Evolutionary conservation across 1,284 basidiomycete species (phyloP), one percentile per base, ranked within the genome.

Genomic region (Sanghuangporus baumii): DNA sequence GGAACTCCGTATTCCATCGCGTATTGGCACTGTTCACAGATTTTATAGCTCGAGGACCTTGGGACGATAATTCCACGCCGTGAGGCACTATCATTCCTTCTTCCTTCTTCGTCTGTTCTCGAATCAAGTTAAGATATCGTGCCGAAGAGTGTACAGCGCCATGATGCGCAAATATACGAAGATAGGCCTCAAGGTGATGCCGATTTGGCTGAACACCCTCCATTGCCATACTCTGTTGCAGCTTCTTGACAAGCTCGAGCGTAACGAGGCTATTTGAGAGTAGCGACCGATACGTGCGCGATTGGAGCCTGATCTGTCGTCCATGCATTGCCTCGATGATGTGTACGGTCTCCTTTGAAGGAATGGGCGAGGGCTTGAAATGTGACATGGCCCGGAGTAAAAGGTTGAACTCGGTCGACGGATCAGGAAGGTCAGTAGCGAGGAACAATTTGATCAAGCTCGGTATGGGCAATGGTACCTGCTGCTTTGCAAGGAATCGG

Each of bases 331-430:
- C 71, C 46, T 72, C 71, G 43, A 88, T 69, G 16, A 87, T 56
- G 0, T 73, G 63, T 5, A 81, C 67, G 1, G 78, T 75, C 43
- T 76, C 71, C 14, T 75, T 70, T 1, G 79, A 75, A 6, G 74
- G 74, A 7, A 79, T 74, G 0, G 70, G 68, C 0, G 81, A 80
- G n/a, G 74, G 69, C 0, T 79, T 74, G 48, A 78, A 74, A 62
- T 72, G 69, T 0, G 82, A 74, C 47, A 88, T 71, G 2, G 82
- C 77, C 46, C 78, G 79, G 7, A 89, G 78, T 56, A 89, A 71
- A 52, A 81, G 74, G 65, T 86, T 83, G 74, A 82, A 83, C 65
- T 86, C 76, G 40, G 77, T 72, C 0, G 72, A 62, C 0, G 72
- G 71, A 47, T 74, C 62, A 16, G 67, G 64, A 9, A 78, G 67